Evolutionary conservation across 768 basidiomycete species (phyloP).

Genomic region (Multifurca ochricompacta): DNA sequence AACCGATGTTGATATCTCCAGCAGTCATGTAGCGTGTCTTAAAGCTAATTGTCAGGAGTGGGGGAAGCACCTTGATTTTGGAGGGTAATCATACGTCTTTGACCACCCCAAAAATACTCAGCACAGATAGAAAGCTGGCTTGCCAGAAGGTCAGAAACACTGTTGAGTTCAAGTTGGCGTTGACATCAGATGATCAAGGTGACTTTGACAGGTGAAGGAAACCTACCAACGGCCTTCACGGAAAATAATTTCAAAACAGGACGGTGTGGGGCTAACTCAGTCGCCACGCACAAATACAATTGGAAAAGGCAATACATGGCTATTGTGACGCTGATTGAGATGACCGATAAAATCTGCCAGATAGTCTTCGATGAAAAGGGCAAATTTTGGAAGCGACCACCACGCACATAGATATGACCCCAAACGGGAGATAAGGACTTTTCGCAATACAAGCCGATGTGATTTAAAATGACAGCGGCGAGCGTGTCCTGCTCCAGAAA

Average conservation of each 20-base stretch:
- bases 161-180: conserved; percentile 17
- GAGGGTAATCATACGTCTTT: conserved; percentile 43
- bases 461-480: conserved; percentile 53
- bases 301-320: conserved; percentile 77
- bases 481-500: conserved; percentile 41
- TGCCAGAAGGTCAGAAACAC: conserved; percentile 80
- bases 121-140: conserved; percentile 47
- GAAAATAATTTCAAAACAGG: conserved; percentile 64
- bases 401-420: conserved; percentile 59
- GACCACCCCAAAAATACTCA: conserved; percentile 51
- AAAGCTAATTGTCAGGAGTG: conserved; percentile 3
- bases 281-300: conserved; percentile 51
- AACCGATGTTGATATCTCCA: conserved; percentile 63
- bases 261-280: conserved; percentile 45
- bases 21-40: conserved; percentile 68
- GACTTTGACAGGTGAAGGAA: neutral
- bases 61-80: neutral
- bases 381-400: neutral
- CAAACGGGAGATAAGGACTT: conserved; percentile 58
- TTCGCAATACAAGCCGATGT: conserved; percentile 64
- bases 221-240: conserved; percentile 63
- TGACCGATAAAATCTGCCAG: conserved; percentile 45
- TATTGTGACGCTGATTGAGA: conserved; percentile 64
- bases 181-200: neutral
- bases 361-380: neutral